Percentiles rank a stretch among this genome's conserved stretches.
Evolutionary conservation across 1,139 yeast species (phyloP).

Genomic region (Kodamaea anthophila): DNA sequence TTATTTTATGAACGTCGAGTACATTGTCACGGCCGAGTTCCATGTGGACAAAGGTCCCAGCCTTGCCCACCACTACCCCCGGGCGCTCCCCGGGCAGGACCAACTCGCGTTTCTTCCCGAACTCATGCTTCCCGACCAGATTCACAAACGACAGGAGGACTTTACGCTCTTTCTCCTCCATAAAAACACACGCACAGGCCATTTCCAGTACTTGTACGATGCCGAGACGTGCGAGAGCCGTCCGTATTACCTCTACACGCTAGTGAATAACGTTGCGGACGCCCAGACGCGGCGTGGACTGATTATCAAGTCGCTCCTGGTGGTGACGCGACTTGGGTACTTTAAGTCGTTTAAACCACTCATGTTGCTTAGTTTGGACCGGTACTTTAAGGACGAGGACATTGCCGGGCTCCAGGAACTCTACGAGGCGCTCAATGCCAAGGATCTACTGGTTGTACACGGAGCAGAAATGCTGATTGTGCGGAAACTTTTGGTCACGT

Average conservation of each 20-base stretch:
- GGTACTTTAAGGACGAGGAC: slow-evolving; percentile 28
- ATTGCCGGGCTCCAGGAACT: slow-evolving; percentile 19
- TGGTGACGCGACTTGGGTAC: slow-evolving; percentile 45
- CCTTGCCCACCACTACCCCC: slow-evolving; percentile 45
- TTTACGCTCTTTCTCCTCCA: slow-evolving; percentile 53
- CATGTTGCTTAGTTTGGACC: slow-evolving; percentile 48
- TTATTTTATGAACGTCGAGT: slow-evolving; percentile 34
- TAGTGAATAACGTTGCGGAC: slow-evolving; percentile 48
- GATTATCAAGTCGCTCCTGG: slow-evolving; percentile 48
- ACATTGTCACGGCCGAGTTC: slow-evolving; percentile 50
- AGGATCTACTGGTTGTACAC: slow-evolving; percentile 24
- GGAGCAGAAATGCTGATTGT: slow-evolving; percentile 23
- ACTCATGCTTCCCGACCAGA: slow-evolving; percentile 58
- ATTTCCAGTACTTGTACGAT: slow-evolving; percentile 36
- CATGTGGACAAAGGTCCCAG: slow-evolving; percentile 53
- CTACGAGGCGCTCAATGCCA: slow-evolving; percentile 32
- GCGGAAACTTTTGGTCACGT: slow-evolving; percentile 37
- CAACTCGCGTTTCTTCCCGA: slow-evolving; percentile 45
- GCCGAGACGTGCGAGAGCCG: slow-evolving; percentile 27
- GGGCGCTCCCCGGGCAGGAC: slow-evolving; percentile 36
- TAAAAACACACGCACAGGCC: slow-evolving; percentile 31
- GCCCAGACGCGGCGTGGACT: slow-evolving; percentile 48
- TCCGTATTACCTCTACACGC: slow-evolving; percentile 49
- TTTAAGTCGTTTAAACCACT: slow-evolving; percentile 58
- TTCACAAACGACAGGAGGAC: slow-evolving; percentile 55